Base-by-base conservation (phyloP, 2,329 filamentous ascomycete species). In the Botrytis sinoallii region DNA sequence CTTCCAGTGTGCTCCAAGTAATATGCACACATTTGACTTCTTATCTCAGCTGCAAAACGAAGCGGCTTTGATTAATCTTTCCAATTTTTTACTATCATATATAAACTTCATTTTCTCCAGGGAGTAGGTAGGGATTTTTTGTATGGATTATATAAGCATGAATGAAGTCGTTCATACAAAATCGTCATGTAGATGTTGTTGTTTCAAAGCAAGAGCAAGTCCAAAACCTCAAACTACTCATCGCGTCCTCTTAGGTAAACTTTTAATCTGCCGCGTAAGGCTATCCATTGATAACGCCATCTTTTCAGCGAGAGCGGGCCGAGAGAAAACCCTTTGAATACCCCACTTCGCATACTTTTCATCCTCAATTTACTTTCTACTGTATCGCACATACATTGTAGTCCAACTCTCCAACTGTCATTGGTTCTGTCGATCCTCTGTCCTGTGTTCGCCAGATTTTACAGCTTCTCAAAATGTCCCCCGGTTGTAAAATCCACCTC, bases 401-500 rank as follows among this genome's bases (percentile, higher is more conserved):
- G 48, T 22, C 16, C 46, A 57, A 32, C 18, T 10, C 42, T 57
- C 18, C 20, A 20, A 64, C 38, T 42, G 20, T 32, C n/a, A 42
- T 57, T 69, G 66, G 35, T 69, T 14, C 38, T 57, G 66, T 40
- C 6, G 20, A 3, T 22, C 46, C 22, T 42, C 48, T 7, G 32
- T 66, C 8, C 66, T 6, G 12, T 42, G 52, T 32, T 57, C 16
- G 18, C 16, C 35, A 40, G 25, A 68, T 57, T 57, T 29, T 22
- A 42, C 6, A 9, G 20, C 7, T 10, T 44, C 20, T 8, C 68
- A 35, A n/a, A 46, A 70, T 60, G 52, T 46, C 68, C 20, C n/a
- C 66, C 9, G 29, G 40, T 18, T 69, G 66, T 52, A 69, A 69
- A 57, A 70, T 72, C 42, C 69, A 85, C 75, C 82, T 92, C 67